Evolutionary conservation across 139 green algal species (phyloP), one percentile per base, ranked within the genome.

Genomic region (Picochlorum sp.): DNA sequence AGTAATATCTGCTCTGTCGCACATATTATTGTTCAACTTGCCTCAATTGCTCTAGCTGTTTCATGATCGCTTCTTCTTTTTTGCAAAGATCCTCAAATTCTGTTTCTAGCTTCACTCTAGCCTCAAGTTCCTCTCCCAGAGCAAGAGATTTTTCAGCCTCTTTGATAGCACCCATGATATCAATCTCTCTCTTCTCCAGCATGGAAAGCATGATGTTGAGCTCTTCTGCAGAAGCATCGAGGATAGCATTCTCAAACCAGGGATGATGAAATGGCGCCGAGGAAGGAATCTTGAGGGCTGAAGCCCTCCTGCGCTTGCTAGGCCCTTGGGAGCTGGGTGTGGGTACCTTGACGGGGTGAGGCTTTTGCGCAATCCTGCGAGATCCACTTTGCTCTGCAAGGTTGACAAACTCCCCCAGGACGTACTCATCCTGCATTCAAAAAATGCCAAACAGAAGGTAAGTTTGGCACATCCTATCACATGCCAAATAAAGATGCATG

Each of bases 371-470:
- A 56, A 55, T 39, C 25, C 67, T 57, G 39, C 29, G 33, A 18
- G 67, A 74, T 35, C 67, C 67, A 55, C 39, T 36, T 41, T 59
- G 36, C 7, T 51, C 43, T 28, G 30, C 55, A 20, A 69, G 39
- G 40, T 69, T 53, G 4, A 69, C 40, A 25, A 61, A 69, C 26
- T 69, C 60, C 7, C 53, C 61, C 44, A 74, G n/a, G 22, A 65
- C 60, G 22, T 69, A 74, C 20, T 74, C 67, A 6, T 4, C 6
- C 39, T 47, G 39, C 39, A 47, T n/a, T 26, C 39, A 47, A 26
- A 47, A 18, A 25, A 25, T 47, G 22, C 14, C 7, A n/a, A 1
- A 47, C 20, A 26, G 5, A 20, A 14, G 18, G 24, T 41, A 59
- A 43, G 43, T 20, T 31, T 2, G 4, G 2, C 37, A n/a, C n/a